Evolutionary conservation across 1,284 basidiomycete genomes (phyloP), one percentile per base, ranked within the genome.

Genomic region (Trichosporon coremiiforme): DNA sequence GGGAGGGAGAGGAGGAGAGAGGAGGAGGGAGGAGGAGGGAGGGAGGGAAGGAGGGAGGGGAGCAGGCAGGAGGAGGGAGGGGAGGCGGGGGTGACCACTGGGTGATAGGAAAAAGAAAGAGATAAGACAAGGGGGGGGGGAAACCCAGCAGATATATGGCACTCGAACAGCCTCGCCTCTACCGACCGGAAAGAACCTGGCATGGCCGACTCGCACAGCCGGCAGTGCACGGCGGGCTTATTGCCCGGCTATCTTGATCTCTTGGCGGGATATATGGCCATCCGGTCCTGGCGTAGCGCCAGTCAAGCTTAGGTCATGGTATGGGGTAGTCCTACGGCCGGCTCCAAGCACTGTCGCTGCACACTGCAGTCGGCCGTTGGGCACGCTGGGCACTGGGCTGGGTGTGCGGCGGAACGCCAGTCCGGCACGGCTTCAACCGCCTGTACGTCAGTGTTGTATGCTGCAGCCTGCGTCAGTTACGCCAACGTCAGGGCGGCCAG

Each of bases 81-180:
- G 22, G 13, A n/a, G 57, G 57, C 13, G 29, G 57, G 57, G 57
- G 57, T 31, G 55, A 33, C 47, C 47, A 53, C 47, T 53, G n/a
- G 22, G 55, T 57, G 29, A 60, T 31, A 31, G 55, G 55, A 31
- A 31, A 57, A 31, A 57, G 53, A 29, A 29, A 25, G 53, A 60
- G 57, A 60, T 60, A 60, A 60, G 57, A 60, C 57, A 60, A 60
- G 57, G 36, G 31, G 31, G 57, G 31, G 29, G 57, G n/a, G n/a
- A 33, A 31, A 31, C 15, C 57, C 9, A 31, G 31, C 17, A 33
- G 13, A 60, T 60, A 60, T 60, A 60, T 60, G 29, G 47, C 47
- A 20, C 20, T 20, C 47, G 47, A 53, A 53, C 12, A 53, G 47
- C 47, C 47, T 22, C 47, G 8, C n/a, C 20, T 22, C 20, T 53